Conservation (phyloP, 306 rosid species). For the Malus domestica region ASM211411v1 NC_041791.1:10351501-10352000, state of each 20-base stretch:
- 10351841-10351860: no score
- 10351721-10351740: slow-evolving; percentile 1
- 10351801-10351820: no score
- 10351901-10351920: no score
- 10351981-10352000: slow-evolving; percentile 34
- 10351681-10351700: slow-evolving; percentile 13
- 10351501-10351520: slow-evolving; percentile 35
- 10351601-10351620: slow-evolving; percentile 99
- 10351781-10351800: not conserved
- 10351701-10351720: not conserved
- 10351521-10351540: slow-evolving; percentile 25
- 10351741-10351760: not conserved
- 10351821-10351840: no score
- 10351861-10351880: no score
- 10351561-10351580: slow-evolving; percentile 6
- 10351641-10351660: slow-evolving; percentile 73
- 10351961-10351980: slow-evolving; percentile 15
- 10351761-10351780: not conserved
- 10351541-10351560: slow-evolving; percentile 4
- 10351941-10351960: not conserved
- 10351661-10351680: slow-evolving; percentile 1
- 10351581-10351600: slow-evolving; percentile 53
- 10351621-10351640: slow-evolving; percentile 93
- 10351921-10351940: no score
- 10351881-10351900: no score